These are phyloP conservation scores for Arabidopsis thaliana DNA, from an alignment of 345 rosid species.

Conservation along the genomic window DNA sequence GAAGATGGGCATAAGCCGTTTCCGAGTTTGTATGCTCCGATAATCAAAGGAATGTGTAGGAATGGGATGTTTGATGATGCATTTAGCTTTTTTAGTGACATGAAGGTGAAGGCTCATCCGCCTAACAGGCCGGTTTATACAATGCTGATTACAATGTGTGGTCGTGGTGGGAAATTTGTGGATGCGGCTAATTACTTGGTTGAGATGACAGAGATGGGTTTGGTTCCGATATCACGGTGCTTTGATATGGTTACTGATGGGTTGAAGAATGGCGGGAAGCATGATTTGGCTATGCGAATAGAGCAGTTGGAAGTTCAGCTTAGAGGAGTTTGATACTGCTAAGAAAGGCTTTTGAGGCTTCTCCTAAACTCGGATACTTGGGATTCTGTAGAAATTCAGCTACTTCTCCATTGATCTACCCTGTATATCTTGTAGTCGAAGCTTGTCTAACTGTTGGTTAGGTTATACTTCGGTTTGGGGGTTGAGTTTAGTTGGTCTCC, in stretches of 20 bases:
- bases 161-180: conserved; percentile 81
- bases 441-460: conserved; percentile 6
- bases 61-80: conserved; percentile 87
- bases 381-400: neutral
- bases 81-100: conserved; percentile 80
- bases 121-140: conserved; percentile 92
- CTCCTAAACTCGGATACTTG: neutral
- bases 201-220: conserved; percentile 91
- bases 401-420: neutral
- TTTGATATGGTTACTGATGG: conserved; percentile 94
- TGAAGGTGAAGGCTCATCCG: conserved; percentile 85
- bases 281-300: conserved; percentile 81
- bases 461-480: conserved; percentile 1
- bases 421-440: conserved; percentile 2
- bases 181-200: conserved; percentile 85
- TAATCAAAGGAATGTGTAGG: conserved; percentile 78
- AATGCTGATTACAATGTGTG: conserved; percentile 91
- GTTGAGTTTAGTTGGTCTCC: neutral
- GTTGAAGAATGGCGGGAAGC: conserved; percentile 80
- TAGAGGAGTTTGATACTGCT: conserved; percentile 48
- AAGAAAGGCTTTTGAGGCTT: neutral
- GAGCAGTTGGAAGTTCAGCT: conserved; percentile 80
- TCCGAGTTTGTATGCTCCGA: conserved; percentile 90
- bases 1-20: conserved; percentile 90
- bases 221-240: conserved; percentile 80